Conservation (phyloP, 2,329 filamentous ascomycete species). For the Ascochyta viciae-villosae region DNA sequence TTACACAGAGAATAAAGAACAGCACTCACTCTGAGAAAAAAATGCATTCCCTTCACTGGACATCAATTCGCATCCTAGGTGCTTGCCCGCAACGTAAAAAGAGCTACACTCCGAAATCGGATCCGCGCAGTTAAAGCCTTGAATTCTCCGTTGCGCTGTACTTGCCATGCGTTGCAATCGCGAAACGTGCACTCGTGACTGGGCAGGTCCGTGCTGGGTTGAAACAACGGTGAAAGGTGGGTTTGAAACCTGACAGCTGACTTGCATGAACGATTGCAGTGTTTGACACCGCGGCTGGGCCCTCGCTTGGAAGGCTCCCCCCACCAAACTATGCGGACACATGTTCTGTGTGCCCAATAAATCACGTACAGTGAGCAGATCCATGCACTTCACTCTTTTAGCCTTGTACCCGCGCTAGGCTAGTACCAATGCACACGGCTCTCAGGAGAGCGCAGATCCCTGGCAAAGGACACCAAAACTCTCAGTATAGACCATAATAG, state of each 20-base stretch:
- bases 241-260: constrained; percentile 6
- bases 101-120: too few species aligned
- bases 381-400: background rate
- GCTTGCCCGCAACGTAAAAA: too few species aligned
- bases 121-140: background rate
- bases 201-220: background rate
- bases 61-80: too few species aligned
- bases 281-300: background rate
- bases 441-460: too few species aligned
- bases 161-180: background rate
- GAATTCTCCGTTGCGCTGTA: background rate
- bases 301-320: background rate
- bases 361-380: background rate
- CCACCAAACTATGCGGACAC: background rate
- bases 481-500: background rate
- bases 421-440: background rate
- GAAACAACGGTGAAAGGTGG: background rate
- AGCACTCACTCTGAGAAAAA: too few species aligned
- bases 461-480: background rate
- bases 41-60: too few species aligned
- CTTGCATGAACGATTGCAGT: constrained; percentile 9
- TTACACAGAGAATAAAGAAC: too few species aligned
- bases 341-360: background rate
- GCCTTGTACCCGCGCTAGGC: background rate
- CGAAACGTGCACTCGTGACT: background rate